These are phyloP conservation scores for Aspergillus sclerotiicarbonarius DNA, from an alignment of 495 filamentous ascomycete genomes.

Conservation along the genomic window DNA sequence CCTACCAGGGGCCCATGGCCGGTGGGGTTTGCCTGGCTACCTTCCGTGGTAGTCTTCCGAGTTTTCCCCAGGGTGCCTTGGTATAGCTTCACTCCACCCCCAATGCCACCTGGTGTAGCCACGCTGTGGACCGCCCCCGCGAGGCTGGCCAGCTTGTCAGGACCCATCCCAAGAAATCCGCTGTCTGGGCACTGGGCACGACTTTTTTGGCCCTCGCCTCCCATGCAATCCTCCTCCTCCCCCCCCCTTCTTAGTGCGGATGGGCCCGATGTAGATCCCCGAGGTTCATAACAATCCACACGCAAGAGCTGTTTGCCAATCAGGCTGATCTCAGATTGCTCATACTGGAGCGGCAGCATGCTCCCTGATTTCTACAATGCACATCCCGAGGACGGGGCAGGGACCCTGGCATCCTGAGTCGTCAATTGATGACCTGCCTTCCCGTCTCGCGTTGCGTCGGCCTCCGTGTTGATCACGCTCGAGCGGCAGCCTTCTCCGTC, in stretches of 20 bases:
- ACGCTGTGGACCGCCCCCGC: not conserved
- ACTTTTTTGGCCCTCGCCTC: not conserved
- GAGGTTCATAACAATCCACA: conserved; percentile 1
- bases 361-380: not conserved
- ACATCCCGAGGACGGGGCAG: not conserved
- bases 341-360: not conserved
- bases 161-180: not conserved
- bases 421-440: not conserved
- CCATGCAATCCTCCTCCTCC: too few relatives aligned
- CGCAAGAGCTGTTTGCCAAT: not conserved
- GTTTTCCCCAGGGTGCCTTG: not conserved
- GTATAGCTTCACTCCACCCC: not conserved
- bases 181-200: conserved; percentile 1
- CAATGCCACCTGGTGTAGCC: not conserved
- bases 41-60: too few relatives aligned
- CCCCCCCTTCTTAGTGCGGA: not conserved
- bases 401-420: not conserved
- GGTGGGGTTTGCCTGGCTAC: too few relatives aligned
- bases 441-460: not conserved
- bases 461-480: not conserved
- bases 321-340: not conserved
- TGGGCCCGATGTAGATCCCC: conserved; percentile 6
- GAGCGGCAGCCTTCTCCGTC: not conserved
- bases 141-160: not conserved
- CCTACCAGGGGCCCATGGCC: not conserved